Conservation (phyloP, 1,284 basidiomycete genomes). For the Trametes pubescens region DNA sequence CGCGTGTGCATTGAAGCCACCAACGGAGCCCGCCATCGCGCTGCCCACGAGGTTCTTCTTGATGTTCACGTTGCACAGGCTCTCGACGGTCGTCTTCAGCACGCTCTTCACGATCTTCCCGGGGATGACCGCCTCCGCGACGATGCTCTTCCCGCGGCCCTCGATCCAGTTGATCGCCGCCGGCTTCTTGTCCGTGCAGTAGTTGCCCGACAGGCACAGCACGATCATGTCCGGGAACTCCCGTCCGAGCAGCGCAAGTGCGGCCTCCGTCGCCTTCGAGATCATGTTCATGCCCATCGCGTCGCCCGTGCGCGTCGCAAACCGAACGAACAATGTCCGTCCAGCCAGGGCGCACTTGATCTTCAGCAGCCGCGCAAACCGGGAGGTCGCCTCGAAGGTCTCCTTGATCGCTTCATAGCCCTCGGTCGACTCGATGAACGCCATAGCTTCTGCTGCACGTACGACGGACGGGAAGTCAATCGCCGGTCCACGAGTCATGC, state of each 20-base stretch:
- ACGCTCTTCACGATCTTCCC: slow-evolving; percentile 90
- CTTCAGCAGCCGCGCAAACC: slow-evolving; percentile 86
- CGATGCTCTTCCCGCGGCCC: slow-evolving; percentile 96
- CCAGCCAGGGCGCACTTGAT: slow-evolving; percentile 91
- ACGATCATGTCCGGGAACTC: slow-evolving; percentile 94
- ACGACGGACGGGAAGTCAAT: slow-evolving; percentile 92
- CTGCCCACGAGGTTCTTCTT: slow-evolving; percentile 99
- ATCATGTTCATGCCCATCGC: slow-evolving; percentile 99
- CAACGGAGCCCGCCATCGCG: slow-evolving; percentile 97
- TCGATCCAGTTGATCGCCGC: slow-evolving; percentile 99
- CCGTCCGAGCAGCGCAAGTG: slow-evolving; percentile 82
- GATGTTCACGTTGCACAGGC: slow-evolving; percentile 90
- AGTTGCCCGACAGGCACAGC: slow-evolving; percentile 96
- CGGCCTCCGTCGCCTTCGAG: slow-evolving; percentile 95
- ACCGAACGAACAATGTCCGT: slow-evolving; percentile 93
- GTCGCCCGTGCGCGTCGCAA: slow-evolving; percentile 95
- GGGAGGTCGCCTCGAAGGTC: slow-evolving; percentile 94
- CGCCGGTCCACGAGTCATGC: slow-evolving; percentile 98
- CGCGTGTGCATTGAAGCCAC: slow-evolving; percentile 99
- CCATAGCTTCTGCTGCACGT: slow-evolving; percentile 84
- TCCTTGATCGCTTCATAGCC: slow-evolving; percentile 82
- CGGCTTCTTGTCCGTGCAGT: slow-evolving; percentile 99
- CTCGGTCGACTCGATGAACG: slow-evolving; percentile 89
- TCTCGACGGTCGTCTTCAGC: slow-evolving; percentile 94
- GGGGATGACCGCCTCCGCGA: slow-evolving; percentile 94